Evolutionary conservation across 1,284 basidiomycete genomes (phyloP), one percentile per base, ranked within the genome.

Genomic region (Irpex sp.): DNA sequence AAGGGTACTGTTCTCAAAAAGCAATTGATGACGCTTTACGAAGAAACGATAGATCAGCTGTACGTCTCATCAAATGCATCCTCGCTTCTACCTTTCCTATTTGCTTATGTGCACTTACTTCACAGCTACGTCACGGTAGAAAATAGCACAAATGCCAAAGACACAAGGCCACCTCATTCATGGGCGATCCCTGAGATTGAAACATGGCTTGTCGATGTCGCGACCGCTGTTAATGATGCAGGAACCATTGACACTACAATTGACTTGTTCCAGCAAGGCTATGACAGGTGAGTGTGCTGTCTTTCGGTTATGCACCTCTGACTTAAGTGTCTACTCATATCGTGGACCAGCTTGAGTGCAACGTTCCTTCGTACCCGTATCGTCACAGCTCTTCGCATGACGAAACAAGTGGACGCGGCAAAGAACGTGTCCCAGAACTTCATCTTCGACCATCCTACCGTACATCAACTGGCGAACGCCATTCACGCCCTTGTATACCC

Each of bases 331-430:
- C 7, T 7, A 33, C 28, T 33, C 28, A 33, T 7, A 7, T 33
- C 28, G 28, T 33, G 6, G 28, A 7, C 7, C 23, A 75, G 74
- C 61, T 58, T 75, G 60, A 73, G 68, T 12, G 74, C 64, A 7
- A 75, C 75, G 0, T 72, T 68, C 57, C 68, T 76, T n/a, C 68
- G 74, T 19, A 76, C 77, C 56, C 65, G 67, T 12, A 63, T 76
- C 19, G 36, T 73, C 23, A 66, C 68, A n/a, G 70, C 69, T 4
- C 58, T 75, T 6, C 67, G 66, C n/a, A 36, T 59, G 3, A 54
- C 59, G 4, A 19, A 47, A 7, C 49, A 64, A 9, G 4, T 42
- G 1, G 6, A 49, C 2, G 61, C 64, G 54, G 59, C 60, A 2
- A 48, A 45, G 19, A 19, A 39, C 12, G 45, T 64, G n/a, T 58